Conservation (phyloP, 345 rosid genomes). For the Boechera stricta region DNA sequence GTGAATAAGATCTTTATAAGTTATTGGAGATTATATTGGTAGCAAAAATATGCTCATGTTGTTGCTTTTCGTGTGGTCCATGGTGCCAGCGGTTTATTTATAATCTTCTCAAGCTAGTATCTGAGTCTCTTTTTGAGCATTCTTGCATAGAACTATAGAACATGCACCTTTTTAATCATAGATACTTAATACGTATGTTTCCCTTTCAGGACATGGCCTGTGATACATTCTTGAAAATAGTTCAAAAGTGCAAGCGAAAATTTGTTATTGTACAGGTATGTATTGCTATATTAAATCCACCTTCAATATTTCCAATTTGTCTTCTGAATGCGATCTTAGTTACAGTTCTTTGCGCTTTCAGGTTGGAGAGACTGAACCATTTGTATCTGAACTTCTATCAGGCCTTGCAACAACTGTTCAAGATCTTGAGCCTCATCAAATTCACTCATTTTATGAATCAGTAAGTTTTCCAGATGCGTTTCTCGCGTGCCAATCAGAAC, state of each 20-base stretch:
- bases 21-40: background rate
- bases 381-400: slow-evolving; percentile 95
- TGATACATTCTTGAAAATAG: slow-evolving; percentile 98
- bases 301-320: background rate
- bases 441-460: slow-evolving; percentile 97
- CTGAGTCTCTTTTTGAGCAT: background rate
- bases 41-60: slow-evolving; percentile 8
- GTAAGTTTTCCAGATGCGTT: slow-evolving; percentile 51
- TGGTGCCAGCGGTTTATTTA: slow-evolving; percentile 15
- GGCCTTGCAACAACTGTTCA: slow-evolving; percentile 93
- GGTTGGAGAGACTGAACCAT: slow-evolving; percentile 98
- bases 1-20: background rate
- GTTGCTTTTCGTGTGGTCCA: slow-evolving; percentile 1
- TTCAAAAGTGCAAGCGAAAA: slow-evolving; percentile 98
- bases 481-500: slow-evolving; percentile 11
- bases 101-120: slow-evolving; percentile 20
- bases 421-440: slow-evolving; percentile 99
- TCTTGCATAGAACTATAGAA: slow-evolving; percentile 3
- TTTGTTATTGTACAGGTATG: slow-evolving; percentile 92
- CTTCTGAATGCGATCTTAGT: slow-evolving; percentile 5
- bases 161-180: background rate
- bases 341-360: slow-evolving; percentile 31
- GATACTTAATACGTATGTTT: slow-evolving; percentile 11
- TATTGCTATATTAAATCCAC: slow-evolving; percentile 4
- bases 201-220: slow-evolving; percentile 95